Evolutionary conservation across 1,284 basidiomycete species (phyloP), one percentile per base, ranked within the genome.

Genomic region (Schizopora paradoxa): DNA sequence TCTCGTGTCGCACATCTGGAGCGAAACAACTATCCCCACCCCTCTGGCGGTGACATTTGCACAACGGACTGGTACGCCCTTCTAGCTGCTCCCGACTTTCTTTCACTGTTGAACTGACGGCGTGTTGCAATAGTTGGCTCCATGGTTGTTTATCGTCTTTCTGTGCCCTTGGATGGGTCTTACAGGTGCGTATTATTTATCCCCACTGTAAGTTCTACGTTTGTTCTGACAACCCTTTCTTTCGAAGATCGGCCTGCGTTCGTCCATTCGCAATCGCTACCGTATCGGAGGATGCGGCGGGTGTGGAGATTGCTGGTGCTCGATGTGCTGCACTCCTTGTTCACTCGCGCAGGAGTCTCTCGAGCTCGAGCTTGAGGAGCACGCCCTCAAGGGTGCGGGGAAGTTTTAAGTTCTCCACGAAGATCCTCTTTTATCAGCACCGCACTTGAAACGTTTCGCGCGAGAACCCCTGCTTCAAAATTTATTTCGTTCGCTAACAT

Each of bases 311-410:
- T 76, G 64, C 52, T 59, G 61, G 33, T 54, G 64, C 5, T 56
- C 68, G 2, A 66, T 59, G 41, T 77, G 61, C 55, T 78, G 76
- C 56, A 55, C 56, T 1, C 69, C 74, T 16, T 78, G 76, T 52
- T 63, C 66, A 5, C 66, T 77, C 33, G 65, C 66, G 0, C 76
- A 78, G 54, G 72, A 72, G 51, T 60, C 62, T 36, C 61, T 66
- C 19, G 76, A 78, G 54, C 53, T 78, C 16, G 63, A 66, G 50
- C 57, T 70, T 33, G 76, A 78, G 56, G 75, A 77, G 56, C 57
- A 34, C 7, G 28, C 41, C 18, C 42, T 49, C 29, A 31, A 23
- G n/a, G 47, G 46, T 25, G 29, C 41, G 5, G 25, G 19, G n/a
- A n/a, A n/a, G n/a, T n/a, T n/a, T n/a, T n/a, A n/a, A n/a, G n/a